phyloP scores from a whole-genome alignment of 2,329 filamentous ascomycete genomes.

The Niveomyces coronatus region DNA sequence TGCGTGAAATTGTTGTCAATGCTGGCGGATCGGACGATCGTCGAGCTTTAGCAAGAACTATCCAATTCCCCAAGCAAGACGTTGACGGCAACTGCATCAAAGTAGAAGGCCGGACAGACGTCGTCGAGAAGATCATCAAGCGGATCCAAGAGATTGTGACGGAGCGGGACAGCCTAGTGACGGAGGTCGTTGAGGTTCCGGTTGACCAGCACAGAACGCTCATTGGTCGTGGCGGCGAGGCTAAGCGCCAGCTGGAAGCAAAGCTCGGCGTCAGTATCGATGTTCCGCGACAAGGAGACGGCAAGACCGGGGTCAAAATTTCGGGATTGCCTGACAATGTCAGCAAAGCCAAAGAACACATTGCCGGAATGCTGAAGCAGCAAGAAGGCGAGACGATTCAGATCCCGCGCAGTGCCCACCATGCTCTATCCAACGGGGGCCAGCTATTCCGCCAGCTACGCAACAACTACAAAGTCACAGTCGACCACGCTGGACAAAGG shows the following conservation, averaged over 20 bases:
- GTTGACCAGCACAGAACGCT: slow-evolving; percentile 82
- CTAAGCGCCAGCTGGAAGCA: slow-evolving; percentile 73
- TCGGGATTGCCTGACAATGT: slow-evolving; percentile 70
- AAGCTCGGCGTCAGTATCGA: slow-evolving; percentile 82
- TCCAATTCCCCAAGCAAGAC: slow-evolving; percentile 89
- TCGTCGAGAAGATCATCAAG: slow-evolving; percentile 82
- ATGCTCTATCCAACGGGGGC: slow-evolving; percentile 76
- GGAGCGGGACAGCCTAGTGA: slow-evolving; percentile 76
- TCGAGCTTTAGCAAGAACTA: slow-evolving; percentile 73
- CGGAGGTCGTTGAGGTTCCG: slow-evolving; percentile 69
- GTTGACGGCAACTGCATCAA: slow-evolving; percentile 74
- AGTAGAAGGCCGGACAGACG: slow-evolving; percentile 70
- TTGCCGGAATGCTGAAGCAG: slow-evolving; percentile 67
- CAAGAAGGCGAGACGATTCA: slow-evolving; percentile 81
- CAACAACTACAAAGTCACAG: slow-evolving; percentile 76
- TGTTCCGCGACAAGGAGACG: slow-evolving; percentile 80
- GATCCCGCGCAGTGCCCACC: slow-evolving; percentile 74
- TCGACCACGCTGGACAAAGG: slow-evolving; percentile 79
- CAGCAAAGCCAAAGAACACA: slow-evolving; percentile 77
- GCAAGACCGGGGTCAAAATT: slow-evolving; percentile 77
- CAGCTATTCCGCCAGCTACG: slow-evolving; percentile 87
- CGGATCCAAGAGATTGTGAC: slow-evolving; percentile 72
- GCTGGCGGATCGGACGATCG: slow-evolving; percentile 86
- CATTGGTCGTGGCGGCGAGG: slow-evolving; percentile 86
- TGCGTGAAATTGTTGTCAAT: slow-evolving; percentile 75